Conservation (phyloP, 768 basidiomycete genomes). For the Suillus hirtellus region DNA sequence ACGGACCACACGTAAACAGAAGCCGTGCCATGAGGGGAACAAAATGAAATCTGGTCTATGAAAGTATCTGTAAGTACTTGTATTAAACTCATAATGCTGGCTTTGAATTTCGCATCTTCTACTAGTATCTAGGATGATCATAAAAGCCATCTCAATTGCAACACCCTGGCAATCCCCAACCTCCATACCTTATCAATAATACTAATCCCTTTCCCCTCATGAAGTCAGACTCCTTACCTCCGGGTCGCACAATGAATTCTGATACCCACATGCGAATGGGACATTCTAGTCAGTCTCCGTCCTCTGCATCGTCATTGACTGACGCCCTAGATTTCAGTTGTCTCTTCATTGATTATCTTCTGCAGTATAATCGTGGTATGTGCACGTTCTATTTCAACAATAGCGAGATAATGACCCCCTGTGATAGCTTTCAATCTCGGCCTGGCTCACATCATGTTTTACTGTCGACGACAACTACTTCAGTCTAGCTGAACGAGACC, state of each 20-base stretch:
- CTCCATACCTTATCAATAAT: constrained; percentile 30
- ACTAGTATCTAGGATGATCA: too few relatives aligned
- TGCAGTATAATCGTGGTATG: constrained; percentile 67
- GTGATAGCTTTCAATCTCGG: constrained; percentile 62
- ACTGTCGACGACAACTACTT: constrained; percentile 55
- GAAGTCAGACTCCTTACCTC: constrained; percentile 45
- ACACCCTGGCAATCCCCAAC: constrained; percentile 34
- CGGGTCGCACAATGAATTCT: constrained; percentile 31
- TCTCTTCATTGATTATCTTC: constrained; percentile 47
- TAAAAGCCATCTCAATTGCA: constrained; percentile 31
- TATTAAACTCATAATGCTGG: too few relatives aligned
- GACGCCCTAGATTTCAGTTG: constrained; percentile 44
- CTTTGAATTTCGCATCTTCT: too few relatives aligned
- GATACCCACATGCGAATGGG: constrained; percentile 49
- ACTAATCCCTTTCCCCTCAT: constrained; percentile 58
- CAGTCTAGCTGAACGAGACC: constrained; percentile 51
- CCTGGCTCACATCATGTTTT: constrained; percentile 69
- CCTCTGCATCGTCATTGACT: neutral
- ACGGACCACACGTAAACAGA: too few relatives aligned
- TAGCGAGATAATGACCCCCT: neutral
- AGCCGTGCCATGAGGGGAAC: too few relatives aligned
- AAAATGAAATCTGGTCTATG: too few relatives aligned
- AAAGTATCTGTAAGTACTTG: too few relatives aligned
- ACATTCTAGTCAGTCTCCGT: constrained; percentile 41
- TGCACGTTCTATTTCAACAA: neutral